Base-by-base conservation (phyloP, 2,329 filamentous ascomycete species). In the Pseudophaeomoniella oleicola region DNA sequence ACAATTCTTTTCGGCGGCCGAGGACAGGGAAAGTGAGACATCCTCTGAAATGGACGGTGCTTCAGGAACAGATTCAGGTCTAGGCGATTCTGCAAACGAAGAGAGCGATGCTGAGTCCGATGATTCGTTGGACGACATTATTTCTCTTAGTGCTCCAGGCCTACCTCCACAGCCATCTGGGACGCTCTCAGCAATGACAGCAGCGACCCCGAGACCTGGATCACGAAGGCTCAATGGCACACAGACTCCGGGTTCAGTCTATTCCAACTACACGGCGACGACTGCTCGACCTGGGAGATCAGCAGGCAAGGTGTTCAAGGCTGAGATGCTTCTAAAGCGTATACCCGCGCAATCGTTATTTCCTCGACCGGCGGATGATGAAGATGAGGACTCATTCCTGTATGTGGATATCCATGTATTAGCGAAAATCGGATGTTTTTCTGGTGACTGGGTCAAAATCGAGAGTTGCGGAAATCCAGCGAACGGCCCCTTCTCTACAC, bases 361-460 rank as follows among this genome's bases (percentile, higher is more conserved):
- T 45, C 90, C 90, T 0, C 87, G 81, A 46, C 88, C 90, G 2
- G 57, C 68, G 1, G 72, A 76, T 16, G 86, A 94, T 42, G 90
- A 98, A 42, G 86, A 94, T 45, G 81, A 92, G 47, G 75, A 80
- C 47, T 78, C 84, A 2, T 77, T 90, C 34, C 72, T 96, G 2
- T 98, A 88, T 50, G 87, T 98, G 4, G 86, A 94, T 48, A 80
- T 92, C 5, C 78, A 75, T 39, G 83, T 84, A 1, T 60, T 98
- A 14, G 80, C 84, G 11, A 86, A 87, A 47, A 80, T 98, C 37
- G 87, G 88, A 12, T 96, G 88, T 56, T 98, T 98, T 53, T 96
- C 88, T 1, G 90, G 90, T 18, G 90, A 98, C 52, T 98, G 90
- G 90, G 85, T 94, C 9, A 78, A 81, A 15, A 67, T 94, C 9